Evolutionary conservation across 495 filamentous ascomycete species (phyloP).

Genomic region (Aspergillus indologenus): DNA sequence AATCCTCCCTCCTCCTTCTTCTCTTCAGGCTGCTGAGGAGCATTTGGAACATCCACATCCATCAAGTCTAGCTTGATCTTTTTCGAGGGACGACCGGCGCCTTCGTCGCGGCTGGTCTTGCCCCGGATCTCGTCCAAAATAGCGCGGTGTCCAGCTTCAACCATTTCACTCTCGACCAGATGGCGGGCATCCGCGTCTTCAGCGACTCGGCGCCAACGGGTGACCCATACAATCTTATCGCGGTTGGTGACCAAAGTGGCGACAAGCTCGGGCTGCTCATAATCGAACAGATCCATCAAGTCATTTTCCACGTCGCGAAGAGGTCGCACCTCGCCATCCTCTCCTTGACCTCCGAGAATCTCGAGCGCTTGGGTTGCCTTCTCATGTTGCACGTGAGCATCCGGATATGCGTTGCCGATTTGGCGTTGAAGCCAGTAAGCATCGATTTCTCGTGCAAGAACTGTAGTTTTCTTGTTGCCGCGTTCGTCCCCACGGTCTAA

Average conservation of each 20-base stretch:
- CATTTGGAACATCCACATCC: slow-evolving; percentile 81
- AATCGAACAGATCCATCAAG: slow-evolving; percentile 96
- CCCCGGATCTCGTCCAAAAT: slow-evolving; percentile 83
- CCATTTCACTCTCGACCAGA: slow-evolving; percentile 84
- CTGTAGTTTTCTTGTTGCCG: slow-evolving; percentile 55
- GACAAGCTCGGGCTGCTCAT: slow-evolving; percentile 91
- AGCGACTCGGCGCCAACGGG: slow-evolving; percentile 75
- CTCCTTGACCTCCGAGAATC: slow-evolving; percentile 70
- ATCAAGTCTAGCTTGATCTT: slow-evolving; percentile 83
- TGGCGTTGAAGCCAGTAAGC: slow-evolving; percentile 96
- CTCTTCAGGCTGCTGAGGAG: slow-evolving; percentile 44
- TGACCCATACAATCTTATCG: slow-evolving; percentile 93
- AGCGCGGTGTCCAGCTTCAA: slow-evolving; percentile 76
- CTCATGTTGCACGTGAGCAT: slow-evolving; percentile 86
- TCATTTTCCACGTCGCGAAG: slow-evolving; percentile 96
- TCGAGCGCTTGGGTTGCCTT: slow-evolving; percentile 79
- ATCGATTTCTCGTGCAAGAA: slow-evolving; percentile 85
- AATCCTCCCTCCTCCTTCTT: slow-evolving; percentile 62
- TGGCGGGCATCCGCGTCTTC: slow-evolving; percentile 75
- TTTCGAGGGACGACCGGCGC: slow-evolving; percentile 57
- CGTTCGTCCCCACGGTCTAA: slow-evolving; percentile 36
- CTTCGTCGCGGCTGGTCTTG: slow-evolving; percentile 55
- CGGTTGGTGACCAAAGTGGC: slow-evolving; percentile 88
- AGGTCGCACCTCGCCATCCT: slow-evolving; percentile 77
- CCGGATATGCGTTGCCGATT: slow-evolving; percentile 80